phyloP scores from a whole-genome alignment of 2,329 filamentous ascomycete species.

The Phyllosticta ampelicida region DNA sequence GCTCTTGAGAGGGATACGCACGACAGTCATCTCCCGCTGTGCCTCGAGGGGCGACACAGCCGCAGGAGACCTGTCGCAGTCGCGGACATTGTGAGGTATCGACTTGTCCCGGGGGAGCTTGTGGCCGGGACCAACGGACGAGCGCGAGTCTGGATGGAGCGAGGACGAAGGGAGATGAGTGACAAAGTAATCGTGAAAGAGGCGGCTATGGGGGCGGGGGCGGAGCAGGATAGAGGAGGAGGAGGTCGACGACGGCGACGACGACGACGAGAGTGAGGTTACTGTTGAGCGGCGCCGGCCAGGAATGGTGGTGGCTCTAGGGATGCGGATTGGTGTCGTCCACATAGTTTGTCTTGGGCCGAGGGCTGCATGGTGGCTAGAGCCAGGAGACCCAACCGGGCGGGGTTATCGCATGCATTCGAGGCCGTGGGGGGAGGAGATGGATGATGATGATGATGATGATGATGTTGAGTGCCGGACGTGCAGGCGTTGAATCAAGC shows the following conservation, averaged over 20 bases:
- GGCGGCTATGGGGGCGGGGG: slow-evolving; percentile 17
- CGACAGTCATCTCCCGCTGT: slow-evolving; percentile 70
- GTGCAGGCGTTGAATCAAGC: not conserved
- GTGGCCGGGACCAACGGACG: slow-evolving; percentile 50
- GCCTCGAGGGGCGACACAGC: slow-evolving; percentile 24
- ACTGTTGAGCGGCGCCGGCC: slow-evolving; percentile 7
- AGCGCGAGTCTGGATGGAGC: slow-evolving; percentile 72
- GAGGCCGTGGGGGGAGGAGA: too few relatives aligned
- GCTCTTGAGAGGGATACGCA: slow-evolving; percentile 83
- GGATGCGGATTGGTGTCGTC: slow-evolving; percentile 22
- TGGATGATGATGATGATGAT: too few relatives aligned
- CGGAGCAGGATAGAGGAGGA: not conserved
- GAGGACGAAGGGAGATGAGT: slow-evolving; percentile 91
- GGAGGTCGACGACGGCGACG: not conserved
- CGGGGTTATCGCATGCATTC: slow-evolving; percentile 8
- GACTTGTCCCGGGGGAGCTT: slow-evolving; percentile 80
- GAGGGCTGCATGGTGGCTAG: slow-evolving; percentile 10
- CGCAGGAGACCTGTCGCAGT: slow-evolving; percentile 23
- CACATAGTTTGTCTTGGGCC: slow-evolving; percentile 23
- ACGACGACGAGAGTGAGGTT: not conserved
- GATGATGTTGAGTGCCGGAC: not conserved
- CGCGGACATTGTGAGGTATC: slow-evolving; percentile 54
- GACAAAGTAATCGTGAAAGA: slow-evolving; percentile 94
- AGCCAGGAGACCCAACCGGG: slow-evolving; percentile 3
- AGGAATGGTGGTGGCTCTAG: slow-evolving; percentile 18